Evolutionary conservation across 768 basidiomycete species (phyloP), one percentile per base, ranked within the genome.

Genomic region (Mrakia hoshinonis): DNA sequence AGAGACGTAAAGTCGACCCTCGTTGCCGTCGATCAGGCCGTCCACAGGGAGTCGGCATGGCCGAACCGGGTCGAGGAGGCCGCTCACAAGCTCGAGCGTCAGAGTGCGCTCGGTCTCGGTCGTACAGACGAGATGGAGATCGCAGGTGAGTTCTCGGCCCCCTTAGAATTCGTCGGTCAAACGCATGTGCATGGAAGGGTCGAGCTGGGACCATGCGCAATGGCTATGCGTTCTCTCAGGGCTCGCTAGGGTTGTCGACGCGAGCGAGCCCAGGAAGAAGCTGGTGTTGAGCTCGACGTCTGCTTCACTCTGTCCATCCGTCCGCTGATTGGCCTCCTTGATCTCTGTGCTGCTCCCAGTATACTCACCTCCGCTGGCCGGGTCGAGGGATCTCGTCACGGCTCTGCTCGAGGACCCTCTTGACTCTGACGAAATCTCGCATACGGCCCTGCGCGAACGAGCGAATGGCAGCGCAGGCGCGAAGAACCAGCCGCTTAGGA

Each of bases 391-490:
- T 38, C 79, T 91, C 4, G 84, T 91, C 24, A 85, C 86, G 5
- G 88, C 89, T 9, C 81, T 91, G 46, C 81, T 91, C 20, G 84
- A 87, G 54, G 86, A 90, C 67, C 89, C 89, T 18, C 84, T 91
- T 74, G 48, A 26, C 11, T 20, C 47, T 15, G 65, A 66, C 36
- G 24, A 29, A 4, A n/a, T 66, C 13, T 46, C 46, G 20, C 43
- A 51, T 34, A 31, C 31, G 29, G 47, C 51, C 13, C 65, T 66
- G 1, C 46, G 46, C 9, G 46, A 52, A 22, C 48, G 65, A 31
- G 48, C 48, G 65, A 66, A 66, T 26, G 65, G 65, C 24, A 66
- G 47, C 48, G 51, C 47, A 12, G 65, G 65, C 18, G 26, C 65
- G 18, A 49, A 48, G 43, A 36, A 46, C 31, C 46, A 48, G 43